Conservation (phyloP, 108 stramenopile species). For the Fistulifera solaris region DNA sequence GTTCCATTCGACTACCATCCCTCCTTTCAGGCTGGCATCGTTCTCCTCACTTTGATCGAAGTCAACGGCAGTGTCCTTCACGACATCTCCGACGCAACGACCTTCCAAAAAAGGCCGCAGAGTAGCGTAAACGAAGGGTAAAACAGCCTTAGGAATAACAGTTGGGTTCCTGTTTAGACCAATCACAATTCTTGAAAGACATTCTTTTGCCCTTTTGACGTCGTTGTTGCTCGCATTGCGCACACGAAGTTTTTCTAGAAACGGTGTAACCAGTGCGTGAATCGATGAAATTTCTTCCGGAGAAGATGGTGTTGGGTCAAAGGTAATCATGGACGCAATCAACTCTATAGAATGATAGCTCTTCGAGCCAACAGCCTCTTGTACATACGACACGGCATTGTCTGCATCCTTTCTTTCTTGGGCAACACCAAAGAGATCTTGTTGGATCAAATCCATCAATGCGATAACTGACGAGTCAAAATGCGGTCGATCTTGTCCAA, state of each 20-base stretch:
- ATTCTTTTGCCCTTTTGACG: conserved; percentile 66
- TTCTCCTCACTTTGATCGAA: conserved; percentile 41
- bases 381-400: conserved; percentile 67
- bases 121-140: conserved; percentile 78
- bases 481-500: conserved; percentile 3
- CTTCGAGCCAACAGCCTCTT: conserved; percentile 82
- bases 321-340: conserved; percentile 42
- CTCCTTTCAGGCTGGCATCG: conserved; percentile 2
- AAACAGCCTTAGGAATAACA: conserved; percentile 53
- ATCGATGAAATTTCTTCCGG: conserved; percentile 38
- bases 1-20: conserved; percentile 60
- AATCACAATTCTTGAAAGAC: conserved; percentile 75
- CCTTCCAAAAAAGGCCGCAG: conserved; percentile 51
- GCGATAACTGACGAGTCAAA: conserved; percentile 69
- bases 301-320: conserved; percentile 38
- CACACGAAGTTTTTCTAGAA: conserved; percentile 57
- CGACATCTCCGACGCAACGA: conserved; percentile 12
- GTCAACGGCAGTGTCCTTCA: conserved; percentile 22
- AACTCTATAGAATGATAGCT: conserved; percentile 76
- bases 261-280: conserved; percentile 58
- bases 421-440: conserved; percentile 79
- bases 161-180: conserved; percentile 86
- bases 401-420: conserved; percentile 73
- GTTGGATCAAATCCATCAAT: conserved; percentile 76
- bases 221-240: conserved; percentile 36